Conservation (phyloP, 176 grass and related monocot species). For the Melocanna baccifera region DNA sequence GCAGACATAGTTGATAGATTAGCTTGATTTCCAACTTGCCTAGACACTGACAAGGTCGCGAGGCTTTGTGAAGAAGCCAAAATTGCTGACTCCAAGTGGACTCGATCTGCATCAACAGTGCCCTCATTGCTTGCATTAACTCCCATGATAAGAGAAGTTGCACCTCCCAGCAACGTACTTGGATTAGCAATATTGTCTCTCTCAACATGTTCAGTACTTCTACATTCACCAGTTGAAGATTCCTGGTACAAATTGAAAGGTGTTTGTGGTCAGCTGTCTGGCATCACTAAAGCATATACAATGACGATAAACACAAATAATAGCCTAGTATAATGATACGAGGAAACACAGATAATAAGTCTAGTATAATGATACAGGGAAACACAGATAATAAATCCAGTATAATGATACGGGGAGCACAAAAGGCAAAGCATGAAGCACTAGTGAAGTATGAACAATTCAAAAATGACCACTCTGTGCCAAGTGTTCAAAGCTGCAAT, state of each 20-base stretch:
- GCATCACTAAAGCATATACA: slow-evolving; percentile 23
- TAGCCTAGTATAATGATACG: slow-evolving; percentile 2
- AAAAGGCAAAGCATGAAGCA: not conserved
- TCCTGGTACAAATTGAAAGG: slow-evolving; percentile 27
- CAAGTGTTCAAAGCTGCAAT: not conserved
- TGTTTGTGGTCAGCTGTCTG: not conserved
- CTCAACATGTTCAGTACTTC: slow-evolving; percentile 12
- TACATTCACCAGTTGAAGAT: not conserved
- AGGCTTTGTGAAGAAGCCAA: slow-evolving; percentile 12
- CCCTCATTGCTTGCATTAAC: not conserved
- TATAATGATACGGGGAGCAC: no score
- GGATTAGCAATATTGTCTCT: not conserved
- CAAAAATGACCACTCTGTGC: not conserved
- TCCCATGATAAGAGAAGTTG: slow-evolving; percentile 11
- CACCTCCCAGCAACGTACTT: slow-evolving; percentile 7
- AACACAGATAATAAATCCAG: not conserved
- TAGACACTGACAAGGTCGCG: not conserved
- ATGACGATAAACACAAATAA: not conserved
- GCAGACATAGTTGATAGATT: not conserved
- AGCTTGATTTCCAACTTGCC: not conserved
- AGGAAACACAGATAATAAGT: slow-evolving; percentile 3
- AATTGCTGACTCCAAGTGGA: not conserved
- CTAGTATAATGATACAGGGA: slow-evolving; percentile 2
- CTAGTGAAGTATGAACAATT: not conserved
- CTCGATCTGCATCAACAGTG: slow-evolving; percentile 1